Evolutionary conservation across 805 yeast genomes (phyloP), one percentile per base, ranked within the genome.

Genomic region (Metschnikowia vanudenii): DNA sequence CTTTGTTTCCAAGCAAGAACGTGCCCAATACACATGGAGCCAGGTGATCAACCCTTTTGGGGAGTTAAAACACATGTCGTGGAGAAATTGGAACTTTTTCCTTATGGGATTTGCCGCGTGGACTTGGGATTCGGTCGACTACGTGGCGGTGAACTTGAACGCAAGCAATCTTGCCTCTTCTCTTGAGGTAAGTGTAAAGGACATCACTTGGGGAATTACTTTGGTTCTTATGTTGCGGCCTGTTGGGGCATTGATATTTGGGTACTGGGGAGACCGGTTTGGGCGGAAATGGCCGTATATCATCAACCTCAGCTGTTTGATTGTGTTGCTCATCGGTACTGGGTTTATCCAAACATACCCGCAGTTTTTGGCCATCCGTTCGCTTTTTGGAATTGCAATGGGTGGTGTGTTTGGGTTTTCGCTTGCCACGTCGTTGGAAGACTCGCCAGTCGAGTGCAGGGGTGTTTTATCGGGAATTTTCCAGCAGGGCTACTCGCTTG

Each of bases 401-500:
- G 90, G 89, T 33, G 89, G 88, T 43, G 68, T 82, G 41, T 84
- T 75, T 58, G 88, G 87, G 29, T 76, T 80, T 47, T 78, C 82
- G 30, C 76, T 84, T 20, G 84, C 85, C 10, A 79, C 83, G 5
- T 82, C 89, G 5, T 69, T 85, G 20, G 88, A 82, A 53, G 85
- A 83, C 56, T 74, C 80, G 41, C 89, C 88, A 1, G 61, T 62
- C 2, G 69, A 65, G 19, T 80, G 84, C 26, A 70, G 79, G 64
- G 84, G 86, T 41, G 71, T 82, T 47, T 64, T 83, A 40, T 77
- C 84, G 29, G 88, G 88, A 40, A 62, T 85, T 36, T 79, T 88
- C 60, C 96, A 88, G 66, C 85, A 87, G 62, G 96, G 96, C 49
- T 88, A 84, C 55, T 82, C 86, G 1, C 74, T 84, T 39, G 90